Conservation (phyloP, 371 early-diverging fungal species). For the Rhizopus arrhizus region DNA sequence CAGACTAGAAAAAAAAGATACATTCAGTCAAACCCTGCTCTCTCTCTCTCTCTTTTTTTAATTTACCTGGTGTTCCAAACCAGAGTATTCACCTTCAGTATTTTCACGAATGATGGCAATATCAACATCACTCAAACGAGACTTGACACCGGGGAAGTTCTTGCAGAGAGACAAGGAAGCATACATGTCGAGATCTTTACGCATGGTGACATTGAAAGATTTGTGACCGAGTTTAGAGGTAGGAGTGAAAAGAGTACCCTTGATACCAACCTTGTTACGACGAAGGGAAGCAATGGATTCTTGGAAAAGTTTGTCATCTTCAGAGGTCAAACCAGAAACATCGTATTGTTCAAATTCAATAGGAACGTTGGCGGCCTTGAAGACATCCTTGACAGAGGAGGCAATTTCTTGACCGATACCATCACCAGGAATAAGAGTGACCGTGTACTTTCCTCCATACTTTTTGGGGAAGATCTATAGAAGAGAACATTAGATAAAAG, state of each 20-base stretch:
- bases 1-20: constrained; percentile 55
- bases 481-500: background rate
- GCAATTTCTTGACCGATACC: constrained; percentile 95
- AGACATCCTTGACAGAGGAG: constrained; percentile 88
- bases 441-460: constrained; percentile 35
- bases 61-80: constrained; percentile 88
- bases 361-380: constrained; percentile 89
- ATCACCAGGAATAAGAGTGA: constrained; percentile 97
- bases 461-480: constrained; percentile 10
- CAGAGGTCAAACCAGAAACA: constrained; percentile 83
- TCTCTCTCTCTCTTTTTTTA: background rate
- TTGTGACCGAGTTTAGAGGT: constrained; percentile 78
- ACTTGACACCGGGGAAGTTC: constrained; percentile 79
- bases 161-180: constrained; percentile 85
- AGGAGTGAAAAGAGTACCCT: constrained; percentile 93
- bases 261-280: constrained; percentile 94
- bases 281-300: constrained; percentile 88
- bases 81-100: constrained; percentile 98
- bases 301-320: constrained; percentile 73
- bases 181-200: constrained; percentile 94
- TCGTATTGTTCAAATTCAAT: constrained; percentile 95
- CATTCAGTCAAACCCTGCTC: too few relatives aligned
- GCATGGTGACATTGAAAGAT: constrained; percentile 88
- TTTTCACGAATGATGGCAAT: constrained; percentile 98
- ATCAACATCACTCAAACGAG: constrained; percentile 90